Evolutionary conservation across 495 filamentous ascomycete species (phyloP).

Genomic region (Daldinia grandis): DNA sequence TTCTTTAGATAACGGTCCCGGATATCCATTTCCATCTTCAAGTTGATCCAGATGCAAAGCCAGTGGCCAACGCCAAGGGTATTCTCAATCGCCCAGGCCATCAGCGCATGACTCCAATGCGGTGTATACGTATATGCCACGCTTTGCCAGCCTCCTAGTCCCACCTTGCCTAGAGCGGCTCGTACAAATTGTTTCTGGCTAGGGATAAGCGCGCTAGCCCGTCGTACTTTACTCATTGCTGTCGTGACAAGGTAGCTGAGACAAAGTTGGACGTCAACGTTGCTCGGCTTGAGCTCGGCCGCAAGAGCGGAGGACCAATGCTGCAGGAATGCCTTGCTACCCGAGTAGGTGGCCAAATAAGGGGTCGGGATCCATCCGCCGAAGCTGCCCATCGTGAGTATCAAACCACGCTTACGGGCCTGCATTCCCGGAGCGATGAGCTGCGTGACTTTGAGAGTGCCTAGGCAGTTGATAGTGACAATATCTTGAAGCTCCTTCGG

Average conservation of each 20-base stretch:
- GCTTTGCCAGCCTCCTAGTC: conserved; percentile 74
- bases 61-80: conserved; percentile 72
- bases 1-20: conserved; percentile 89
- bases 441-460: conserved; percentile 85
- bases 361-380: conserved; percentile 91
- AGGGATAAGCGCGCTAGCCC: conserved; percentile 77
- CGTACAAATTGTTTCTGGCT: conserved; percentile 83
- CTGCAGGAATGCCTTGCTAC: conserved; percentile 97
- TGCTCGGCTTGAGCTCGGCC: conserved; percentile 79
- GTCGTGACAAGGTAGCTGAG: conserved; percentile 91
- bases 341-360: conserved; percentile 94
- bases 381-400: conserved; percentile 97
- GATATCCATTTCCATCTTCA: conserved; percentile 84
- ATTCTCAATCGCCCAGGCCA: conserved; percentile 84
- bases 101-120: conserved; percentile 87
- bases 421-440: conserved; percentile 86
- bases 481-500: conserved; percentile 84
- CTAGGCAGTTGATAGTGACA: conserved; percentile 91
- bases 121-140: conserved; percentile 87
- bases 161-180: conserved; percentile 80
- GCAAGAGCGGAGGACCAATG: conserved; percentile 91
- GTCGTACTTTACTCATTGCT: conserved; percentile 95
- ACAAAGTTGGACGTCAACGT: conserved; percentile 85
- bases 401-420: conserved; percentile 81
- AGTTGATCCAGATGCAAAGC: conserved; percentile 72